Conservation (phyloP, 148 eudicot species). For the Chenopodium quinoa region DNA sequence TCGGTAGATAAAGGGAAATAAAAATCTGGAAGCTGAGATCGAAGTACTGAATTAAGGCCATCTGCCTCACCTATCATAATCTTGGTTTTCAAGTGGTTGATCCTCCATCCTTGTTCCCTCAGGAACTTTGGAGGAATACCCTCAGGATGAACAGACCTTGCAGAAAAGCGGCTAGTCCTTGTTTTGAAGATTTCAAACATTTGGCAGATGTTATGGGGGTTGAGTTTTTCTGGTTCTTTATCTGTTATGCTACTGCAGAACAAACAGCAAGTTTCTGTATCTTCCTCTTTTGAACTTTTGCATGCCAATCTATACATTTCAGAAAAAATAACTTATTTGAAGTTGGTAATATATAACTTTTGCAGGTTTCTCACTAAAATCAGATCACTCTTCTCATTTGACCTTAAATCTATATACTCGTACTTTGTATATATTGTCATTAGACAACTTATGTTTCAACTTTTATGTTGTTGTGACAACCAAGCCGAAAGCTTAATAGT, state of each 20-base stretch:
- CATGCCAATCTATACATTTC: constrained; percentile 3
- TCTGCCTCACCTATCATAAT: constrained; percentile 37
- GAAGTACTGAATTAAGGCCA: constrained; percentile 42
- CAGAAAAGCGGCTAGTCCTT: not conserved
- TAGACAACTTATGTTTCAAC: too few relatives aligned
- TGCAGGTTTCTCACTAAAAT: too few relatives aligned
- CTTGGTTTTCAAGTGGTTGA: constrained; percentile 23
- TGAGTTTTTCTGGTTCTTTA: constrained; percentile 33
- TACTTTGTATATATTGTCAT: too few relatives aligned
- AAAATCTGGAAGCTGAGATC: constrained; percentile 33
- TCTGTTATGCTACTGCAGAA: constrained; percentile 28
- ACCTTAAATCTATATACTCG: too few relatives aligned
- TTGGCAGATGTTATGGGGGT: constrained; percentile 38
- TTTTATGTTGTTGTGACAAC: too few relatives aligned
- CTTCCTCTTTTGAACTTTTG: constrained; percentile 31
- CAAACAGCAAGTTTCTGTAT: constrained; percentile 25
- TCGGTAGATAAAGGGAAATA: constrained; percentile 21
- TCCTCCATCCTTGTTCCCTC: constrained; percentile 36
- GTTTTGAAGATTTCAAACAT: constrained; percentile 39
- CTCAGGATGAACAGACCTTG: constrained; percentile 34
- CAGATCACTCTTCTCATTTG: too few relatives aligned
- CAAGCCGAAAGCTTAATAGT: too few relatives aligned
- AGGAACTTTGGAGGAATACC: constrained; percentile 43
- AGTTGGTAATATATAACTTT: not conserved
- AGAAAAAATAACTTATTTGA: not conserved